Evolutionary conservation across 768 basidiomycete species (phyloP).

Genomic region (Sistotremastrum suecicum): DNA sequence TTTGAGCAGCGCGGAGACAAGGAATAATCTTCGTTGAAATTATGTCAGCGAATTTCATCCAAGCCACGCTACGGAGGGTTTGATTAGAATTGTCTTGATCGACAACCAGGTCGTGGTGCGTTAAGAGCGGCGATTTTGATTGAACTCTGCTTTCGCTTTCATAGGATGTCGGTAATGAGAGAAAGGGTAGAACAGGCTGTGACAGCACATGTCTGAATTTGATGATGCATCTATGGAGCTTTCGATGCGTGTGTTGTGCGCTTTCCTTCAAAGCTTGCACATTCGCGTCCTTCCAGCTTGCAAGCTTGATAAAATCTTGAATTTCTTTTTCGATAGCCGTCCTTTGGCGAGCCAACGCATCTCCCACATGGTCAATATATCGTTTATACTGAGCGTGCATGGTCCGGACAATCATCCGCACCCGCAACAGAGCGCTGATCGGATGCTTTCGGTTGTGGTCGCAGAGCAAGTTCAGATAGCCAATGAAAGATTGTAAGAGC

Average conservation of each 20-base stretch:
- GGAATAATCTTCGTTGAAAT: conserved; percentile 25
- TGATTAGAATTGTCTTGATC: conserved; percentile 32
- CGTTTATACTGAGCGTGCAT: conserved; percentile 51
- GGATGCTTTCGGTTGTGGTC: conserved; percentile 17
- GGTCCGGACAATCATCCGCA: conserved; percentile 44
- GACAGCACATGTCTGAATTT: conserved; percentile 88
- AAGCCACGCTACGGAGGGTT: conserved; percentile 23
- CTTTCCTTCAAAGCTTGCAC: conserved; percentile 87
- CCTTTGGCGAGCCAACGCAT: conserved; percentile 42
- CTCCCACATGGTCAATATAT: conserved; percentile 33
- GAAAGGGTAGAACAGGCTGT: conserved; percentile 36
- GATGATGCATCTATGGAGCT: conserved; percentile 78
- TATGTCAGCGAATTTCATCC: conserved; percentile 29
- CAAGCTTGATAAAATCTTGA: conserved; percentile 77
- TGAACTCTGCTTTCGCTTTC: neutral
- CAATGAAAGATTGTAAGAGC: conserved; percentile 55
- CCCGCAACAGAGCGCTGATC: conserved; percentile 26
- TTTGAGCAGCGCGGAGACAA: conserved; percentile 25
- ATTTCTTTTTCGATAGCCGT: conserved; percentile 63
- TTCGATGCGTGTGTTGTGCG: conserved; percentile 79
- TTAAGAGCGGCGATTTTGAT: conserved; percentile 3
- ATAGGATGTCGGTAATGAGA: conserved; percentile 22
- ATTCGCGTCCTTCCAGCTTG: conserved; percentile 97
- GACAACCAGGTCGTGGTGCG: conserved; percentile 9
- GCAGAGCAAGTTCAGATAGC: conserved; percentile 28